A percentile compares a stretch with the other conserved stretches of the same genome.
Evolutionary conservation across 352 stramenopile species (phyloP).

Genomic region (Pythium chondricola): DNA sequence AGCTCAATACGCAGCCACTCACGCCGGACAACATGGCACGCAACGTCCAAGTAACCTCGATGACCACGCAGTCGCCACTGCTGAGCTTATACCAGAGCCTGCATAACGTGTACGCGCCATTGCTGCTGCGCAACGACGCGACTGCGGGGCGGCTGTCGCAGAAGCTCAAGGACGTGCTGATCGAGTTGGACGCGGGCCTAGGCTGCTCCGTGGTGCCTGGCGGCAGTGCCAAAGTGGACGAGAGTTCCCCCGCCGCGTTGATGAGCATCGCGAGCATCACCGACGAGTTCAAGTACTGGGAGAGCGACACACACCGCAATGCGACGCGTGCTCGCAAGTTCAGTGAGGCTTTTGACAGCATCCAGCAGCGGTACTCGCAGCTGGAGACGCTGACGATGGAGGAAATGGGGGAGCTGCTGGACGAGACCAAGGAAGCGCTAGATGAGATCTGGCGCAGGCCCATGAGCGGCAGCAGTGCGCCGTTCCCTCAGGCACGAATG

Average conservation of each 20-base stretch:
- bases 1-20: conserved; percentile 38
- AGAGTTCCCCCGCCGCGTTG: conserved; percentile 32
- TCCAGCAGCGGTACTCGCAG: conserved; percentile 70
- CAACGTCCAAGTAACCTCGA: conserved; percentile 65
- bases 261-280: conserved; percentile 76
- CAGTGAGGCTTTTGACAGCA: conserved; percentile 66
- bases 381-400: conserved; percentile 56
- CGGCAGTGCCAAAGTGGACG: conserved; percentile 5
- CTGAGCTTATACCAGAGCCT: conserved; percentile 76
- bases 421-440: conserved; percentile 77
- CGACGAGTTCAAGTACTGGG: conserved; percentile 89
- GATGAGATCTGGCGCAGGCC: conserved; percentile 88
- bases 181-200: conserved; percentile 68
- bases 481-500: conserved; percentile 86
- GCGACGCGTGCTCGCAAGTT: conserved; percentile 74
- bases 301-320: conserved; percentile 45
- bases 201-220: conserved; percentile 27
- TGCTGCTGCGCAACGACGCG: conserved; percentile 52
- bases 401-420: conserved; percentile 83
- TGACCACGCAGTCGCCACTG: conserved; percentile 54
- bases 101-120: conserved; percentile 76
- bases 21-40: conserved; percentile 65
- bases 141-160: conserved; percentile 48
- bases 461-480: conserved; percentile 32
- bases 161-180: conserved; percentile 75